Percentiles rank a stretch among this genome's conserved stretches.
Evolutionary conservation across 441 rosid genomes (phyloP).

Genomic region (Syzygium syzygioides): DNA sequence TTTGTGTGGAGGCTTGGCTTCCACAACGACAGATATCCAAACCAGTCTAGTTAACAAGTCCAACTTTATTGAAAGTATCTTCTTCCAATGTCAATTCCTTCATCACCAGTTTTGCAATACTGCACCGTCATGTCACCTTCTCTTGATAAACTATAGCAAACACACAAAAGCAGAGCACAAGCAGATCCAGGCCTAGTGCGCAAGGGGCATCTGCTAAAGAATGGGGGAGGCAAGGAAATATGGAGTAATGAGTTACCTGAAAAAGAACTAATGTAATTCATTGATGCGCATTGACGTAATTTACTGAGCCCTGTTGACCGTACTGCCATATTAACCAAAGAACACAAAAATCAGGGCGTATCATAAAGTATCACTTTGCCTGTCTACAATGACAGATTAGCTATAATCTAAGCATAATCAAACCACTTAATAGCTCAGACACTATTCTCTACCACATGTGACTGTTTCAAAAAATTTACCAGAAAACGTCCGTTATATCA

Average conservation of each 20-base stretch:
- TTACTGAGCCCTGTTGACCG: constrained; percentile 17
- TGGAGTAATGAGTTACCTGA: constrained; percentile 28
- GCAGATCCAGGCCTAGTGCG: background rate
- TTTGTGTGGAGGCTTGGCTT: background rate
- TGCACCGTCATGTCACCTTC: background rate
- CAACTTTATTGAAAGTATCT: background rate
- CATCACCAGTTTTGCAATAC: background rate
- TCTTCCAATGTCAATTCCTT: background rate
- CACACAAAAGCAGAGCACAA: background rate
- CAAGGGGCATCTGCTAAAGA: background rate
- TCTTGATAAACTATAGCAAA: background rate
- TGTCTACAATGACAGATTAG: background rate
- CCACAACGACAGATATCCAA: background rate
- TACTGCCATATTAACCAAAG: background rate
- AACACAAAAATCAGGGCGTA: background rate
- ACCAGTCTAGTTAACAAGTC: background rate
- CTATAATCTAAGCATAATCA: background rate
- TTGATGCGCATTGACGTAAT: constrained; percentile 37
- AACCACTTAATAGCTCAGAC: background rate
- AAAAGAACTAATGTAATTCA: background rate
- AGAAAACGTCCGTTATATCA: background rate
- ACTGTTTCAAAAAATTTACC: background rate
- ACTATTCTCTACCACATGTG: background rate
- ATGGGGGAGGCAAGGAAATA: constrained; percentile 17
- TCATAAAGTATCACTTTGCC: background rate